Evolutionary conservation across 2,329 filamentous ascomycete genomes (phyloP).

Genomic region (Pestalotiopsis sp.): DNA sequence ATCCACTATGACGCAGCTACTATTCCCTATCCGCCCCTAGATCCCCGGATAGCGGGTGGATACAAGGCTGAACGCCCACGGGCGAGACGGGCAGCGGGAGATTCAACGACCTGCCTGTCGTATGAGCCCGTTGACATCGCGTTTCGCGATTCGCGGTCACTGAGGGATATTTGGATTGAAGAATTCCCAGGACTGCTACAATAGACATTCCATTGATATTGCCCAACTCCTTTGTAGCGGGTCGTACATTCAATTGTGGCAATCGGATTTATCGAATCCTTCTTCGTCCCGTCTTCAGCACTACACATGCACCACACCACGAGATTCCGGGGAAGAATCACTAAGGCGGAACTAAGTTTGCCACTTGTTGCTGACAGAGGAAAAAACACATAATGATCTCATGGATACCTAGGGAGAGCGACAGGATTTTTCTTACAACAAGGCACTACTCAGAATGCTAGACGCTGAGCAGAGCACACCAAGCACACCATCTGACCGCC

Average conservation of each 20-base stretch:
- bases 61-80: background rate
- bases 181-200: too few relatives aligned
- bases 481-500: too few relatives aligned
- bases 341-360: background rate
- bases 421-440: background rate
- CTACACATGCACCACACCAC: background rate
- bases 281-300: background rate
- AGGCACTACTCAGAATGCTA: background rate
- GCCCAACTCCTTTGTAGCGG: background rate
- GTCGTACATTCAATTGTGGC: background rate
- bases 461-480: background rate
- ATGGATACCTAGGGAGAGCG: background rate
- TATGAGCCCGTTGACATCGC: background rate
- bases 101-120: background rate
- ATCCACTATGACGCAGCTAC: conserved; percentile 8
- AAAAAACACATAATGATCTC: background rate
- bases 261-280: background rate
- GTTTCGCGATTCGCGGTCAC: background rate
- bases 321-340: background rate
- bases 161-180: background rate
- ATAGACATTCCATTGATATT: too few relatives aligned
- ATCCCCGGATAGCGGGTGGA: background rate
- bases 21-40: background rate
- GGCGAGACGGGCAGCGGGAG: background rate
- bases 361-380: background rate